Conservation (phyloP, 23 red algal genomes). For the Chondrus crispus region DNA sequence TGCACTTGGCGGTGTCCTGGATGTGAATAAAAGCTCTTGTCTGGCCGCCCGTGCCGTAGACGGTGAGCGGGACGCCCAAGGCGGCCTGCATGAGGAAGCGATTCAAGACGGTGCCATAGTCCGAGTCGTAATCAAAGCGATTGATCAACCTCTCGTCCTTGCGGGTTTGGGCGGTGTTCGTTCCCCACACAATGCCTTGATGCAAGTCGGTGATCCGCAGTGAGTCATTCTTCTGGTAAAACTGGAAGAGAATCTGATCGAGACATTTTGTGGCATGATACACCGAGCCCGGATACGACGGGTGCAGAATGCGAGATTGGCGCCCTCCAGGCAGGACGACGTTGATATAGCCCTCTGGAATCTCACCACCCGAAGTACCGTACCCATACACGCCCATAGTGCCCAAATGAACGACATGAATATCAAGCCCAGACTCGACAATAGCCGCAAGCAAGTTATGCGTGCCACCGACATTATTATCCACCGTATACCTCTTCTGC, state of each 20-base stretch:
- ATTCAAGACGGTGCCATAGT: conserved; percentile 98
- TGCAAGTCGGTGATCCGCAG: conserved; percentile 97
- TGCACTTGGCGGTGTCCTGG: conserved; percentile 90
- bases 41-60: conserved; percentile 99
- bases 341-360: conserved; percentile 99
- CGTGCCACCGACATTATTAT: conserved; percentile 97
- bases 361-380: conserved; percentile 86
- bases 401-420: conserved; percentile 96
- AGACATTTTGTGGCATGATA: conserved; percentile 98
- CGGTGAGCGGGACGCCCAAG: conserved; percentile 84
- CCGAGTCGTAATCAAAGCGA: conserved; percentile 96
- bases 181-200: conserved; percentile 99
- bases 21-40: conserved; percentile 99
- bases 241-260: conserved; percentile 96
- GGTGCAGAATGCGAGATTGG: conserved; percentile 80
- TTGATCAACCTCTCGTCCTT: conserved; percentile 94
- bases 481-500: conserved; percentile 93
- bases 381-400: conserved; percentile 99
- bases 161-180: conserved; percentile 81
- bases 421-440: conserved; percentile 78
- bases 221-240: conserved; percentile 91
- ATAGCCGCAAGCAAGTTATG: conserved; percentile 91
- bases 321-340: conserved; percentile 84
- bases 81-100: conserved; percentile 99
- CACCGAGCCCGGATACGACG: conserved; percentile 86